A percentile compares a stretch with the other conserved stretches of the same genome.
Evolutionary conservation across 192 early-diverging fungal genomes (phyloP).

Genomic region (Coemansia sp.): DNA sequence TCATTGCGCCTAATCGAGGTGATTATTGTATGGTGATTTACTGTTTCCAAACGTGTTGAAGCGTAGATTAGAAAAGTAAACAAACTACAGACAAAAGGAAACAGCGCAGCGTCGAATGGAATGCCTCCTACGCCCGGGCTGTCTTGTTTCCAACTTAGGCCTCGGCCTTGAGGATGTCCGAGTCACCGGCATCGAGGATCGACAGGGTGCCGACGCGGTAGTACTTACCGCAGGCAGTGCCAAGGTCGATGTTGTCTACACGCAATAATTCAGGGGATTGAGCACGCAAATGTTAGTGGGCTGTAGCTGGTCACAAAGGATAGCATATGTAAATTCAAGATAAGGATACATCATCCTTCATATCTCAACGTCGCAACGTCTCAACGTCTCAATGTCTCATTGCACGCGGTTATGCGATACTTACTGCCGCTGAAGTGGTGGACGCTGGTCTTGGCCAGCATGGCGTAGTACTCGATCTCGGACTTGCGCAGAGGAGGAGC

Average conservation of each 20-base stretch:
- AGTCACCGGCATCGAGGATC: constrained; percentile 98
- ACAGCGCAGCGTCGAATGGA: neutral
- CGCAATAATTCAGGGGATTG: constrained; percentile 59
- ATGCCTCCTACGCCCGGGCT: constrained; percentile 3
- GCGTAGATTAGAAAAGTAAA: neutral
- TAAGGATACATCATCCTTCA: too few relatives aligned
- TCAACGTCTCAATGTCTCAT: too few relatives aligned
- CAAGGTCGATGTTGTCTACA: constrained; percentile 99
- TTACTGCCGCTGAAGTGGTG: constrained; percentile 98
- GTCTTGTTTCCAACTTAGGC: constrained; percentile 21
- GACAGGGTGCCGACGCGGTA: constrained; percentile 94
- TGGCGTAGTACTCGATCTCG: constrained; percentile 99
- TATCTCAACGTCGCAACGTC: too few relatives aligned
- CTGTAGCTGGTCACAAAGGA: neutral
- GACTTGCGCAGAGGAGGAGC: constrained; percentile 99
- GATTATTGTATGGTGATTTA: too few relatives aligned
- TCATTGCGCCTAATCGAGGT: too few relatives aligned
- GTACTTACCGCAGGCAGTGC: constrained; percentile 99
- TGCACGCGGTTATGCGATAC: constrained; percentile 29
- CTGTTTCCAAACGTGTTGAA: constrained; percentile 6
- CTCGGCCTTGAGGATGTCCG: constrained; percentile 72
- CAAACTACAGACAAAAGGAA: constrained; percentile 1
- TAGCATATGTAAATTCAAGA: neutral
- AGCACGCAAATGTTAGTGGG: constrained; percentile 1
- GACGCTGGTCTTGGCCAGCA: constrained; percentile 99